Base-by-base conservation (phyloP, 164 flowering plant genomes). In the Vitis labrusca region DNA sequence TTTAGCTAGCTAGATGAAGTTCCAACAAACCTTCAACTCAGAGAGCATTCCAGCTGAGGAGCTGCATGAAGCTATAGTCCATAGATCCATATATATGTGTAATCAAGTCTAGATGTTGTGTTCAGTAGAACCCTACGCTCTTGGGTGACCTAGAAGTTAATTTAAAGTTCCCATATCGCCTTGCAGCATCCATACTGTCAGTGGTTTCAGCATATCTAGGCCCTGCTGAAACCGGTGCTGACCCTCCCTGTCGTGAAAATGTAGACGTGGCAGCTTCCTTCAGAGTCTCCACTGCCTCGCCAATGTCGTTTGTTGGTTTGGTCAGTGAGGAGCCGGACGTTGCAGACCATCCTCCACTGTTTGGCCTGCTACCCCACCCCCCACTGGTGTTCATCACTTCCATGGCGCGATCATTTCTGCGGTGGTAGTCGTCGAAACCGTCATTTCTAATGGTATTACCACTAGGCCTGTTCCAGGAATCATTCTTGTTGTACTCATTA, bases 171-270 rank as follows among this genome's bases (percentile, higher is more conserved):
- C 78, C 72, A 47, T 77, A 74, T 19, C 73, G 52, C 68, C 61
- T 80, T 56, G 64, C 64, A 55, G 75, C 77, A 44, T 75, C 79
- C n/a, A 55, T 67, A 64, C 71, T 76, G 68, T 73, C 77, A 8
- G 64, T 76, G 56, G 71, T 73, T 15, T 68, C 73, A 9, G 27
- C 10, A 17, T 53, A 10, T 32, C 44, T 7, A 32, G 1, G 44
- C 44, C 44, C 44, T 32, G 44, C 44, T 32, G 44, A 32, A 32
- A 32, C 44, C 6, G 44, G 44, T 32, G 44, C 44, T 32, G 23
- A 23, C 23, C 23, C 3, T 8, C 17, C 47, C 10, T 12, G 12
- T 6, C 10, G 10, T 8, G 10, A 29, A 15, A 52, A 16, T n/a
- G 66, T 2, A 44, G 50, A 9, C 13, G n/a, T 67, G 4, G 64